These are phyloP conservation scores for Penicillium robsamsonii DNA, from an alignment of 495 filamentous ascomycete genomes.

Conservation along the genomic window DNA sequence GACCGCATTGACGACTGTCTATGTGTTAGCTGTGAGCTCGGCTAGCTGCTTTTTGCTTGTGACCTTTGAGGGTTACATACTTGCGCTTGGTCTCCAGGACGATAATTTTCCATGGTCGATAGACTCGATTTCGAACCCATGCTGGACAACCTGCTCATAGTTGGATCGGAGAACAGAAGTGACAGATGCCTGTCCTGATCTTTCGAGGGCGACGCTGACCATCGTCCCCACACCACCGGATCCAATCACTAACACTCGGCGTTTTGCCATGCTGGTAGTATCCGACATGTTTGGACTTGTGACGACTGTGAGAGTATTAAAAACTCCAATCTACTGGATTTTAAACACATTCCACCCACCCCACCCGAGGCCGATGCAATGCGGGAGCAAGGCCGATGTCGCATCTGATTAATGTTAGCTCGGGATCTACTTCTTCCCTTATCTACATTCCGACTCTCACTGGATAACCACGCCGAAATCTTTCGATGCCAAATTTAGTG, in stretches of 20 bases:
- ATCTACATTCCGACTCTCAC: too few relatives aligned
- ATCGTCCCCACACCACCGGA: conserved; percentile 49
- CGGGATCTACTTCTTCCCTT: too few relatives aligned
- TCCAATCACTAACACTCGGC: conserved; percentile 47
- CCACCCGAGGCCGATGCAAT: too few relatives aligned
- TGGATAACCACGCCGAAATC: too few relatives aligned
- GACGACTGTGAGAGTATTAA: neutral
- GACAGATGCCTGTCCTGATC: conserved; percentile 34
- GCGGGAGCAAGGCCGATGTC: too few relatives aligned
- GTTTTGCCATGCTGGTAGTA: conserved; percentile 7
- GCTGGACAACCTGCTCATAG: conserved; percentile 43
- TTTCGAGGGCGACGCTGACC: conserved; percentile 47
- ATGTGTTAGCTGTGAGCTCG: neutral
- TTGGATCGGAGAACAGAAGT: conserved; percentile 54
- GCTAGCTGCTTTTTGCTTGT: neutral
- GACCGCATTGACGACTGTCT: conserved; percentile 12
- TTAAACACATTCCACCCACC: too few relatives aligned
- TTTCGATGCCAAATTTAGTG: neutral
- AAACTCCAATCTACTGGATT: neutral
- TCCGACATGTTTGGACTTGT: conserved; percentile 1
- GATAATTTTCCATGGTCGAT: conserved; percentile 25
- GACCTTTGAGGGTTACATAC: conserved; percentile 3
- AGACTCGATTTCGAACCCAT: conserved; percentile 53
- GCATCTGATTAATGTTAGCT: too few relatives aligned
- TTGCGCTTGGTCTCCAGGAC: conserved; percentile 20